Conservation (phyloP, 306 rosid genomes). For the Pyrus communis region DNA sequence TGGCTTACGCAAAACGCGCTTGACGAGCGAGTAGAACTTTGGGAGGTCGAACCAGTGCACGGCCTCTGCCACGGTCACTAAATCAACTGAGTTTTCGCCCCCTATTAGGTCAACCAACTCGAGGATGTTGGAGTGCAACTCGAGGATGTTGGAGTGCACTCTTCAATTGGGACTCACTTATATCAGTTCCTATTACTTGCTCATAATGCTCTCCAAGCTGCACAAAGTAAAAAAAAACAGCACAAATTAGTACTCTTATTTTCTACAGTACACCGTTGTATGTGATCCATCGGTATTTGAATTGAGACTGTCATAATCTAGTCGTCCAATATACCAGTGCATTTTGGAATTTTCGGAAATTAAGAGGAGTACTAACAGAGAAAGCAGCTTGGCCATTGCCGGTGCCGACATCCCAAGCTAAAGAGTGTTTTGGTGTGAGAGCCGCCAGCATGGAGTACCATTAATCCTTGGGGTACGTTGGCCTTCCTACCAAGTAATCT, state of each 20-base stretch:
- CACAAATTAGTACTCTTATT: not conserved
- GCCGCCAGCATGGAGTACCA: slow-evolving; percentile 32
- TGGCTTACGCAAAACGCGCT: slow-evolving; percentile 11
- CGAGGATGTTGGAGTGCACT: slow-evolving; percentile 23
- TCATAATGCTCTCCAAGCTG: slow-evolving; percentile 28
- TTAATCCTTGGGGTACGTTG: slow-evolving; percentile 31
- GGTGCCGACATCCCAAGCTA: slow-evolving; percentile 41
- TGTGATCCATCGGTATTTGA: not conserved
- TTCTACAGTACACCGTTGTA: not conserved
- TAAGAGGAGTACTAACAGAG: slow-evolving; percentile 12
- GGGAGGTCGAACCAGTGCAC: slow-evolving; percentile 26
- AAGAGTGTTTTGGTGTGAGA: slow-evolving; percentile 24
- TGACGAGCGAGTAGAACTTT: slow-evolving; percentile 10
- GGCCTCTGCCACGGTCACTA: slow-evolving; percentile 15
- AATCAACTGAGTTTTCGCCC: slow-evolving; percentile 23
- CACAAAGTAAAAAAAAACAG: not conserved
- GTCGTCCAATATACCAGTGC: not conserved
- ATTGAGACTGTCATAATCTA: not conserved
- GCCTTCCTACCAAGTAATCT: slow-evolving; percentile 20
- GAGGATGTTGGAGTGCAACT: slow-evolving; percentile 22
- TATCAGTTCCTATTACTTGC: slow-evolving; percentile 27
- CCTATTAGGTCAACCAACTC: slow-evolving; percentile 21
- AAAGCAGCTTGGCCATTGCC: slow-evolving; percentile 42
- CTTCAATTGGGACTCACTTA: slow-evolving; percentile 20
- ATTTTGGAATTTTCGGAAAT: not conserved